Base-by-base conservation (phyloP, 2,329 filamentous ascomycete genomes). In the Fusarium stilboides region DNA sequence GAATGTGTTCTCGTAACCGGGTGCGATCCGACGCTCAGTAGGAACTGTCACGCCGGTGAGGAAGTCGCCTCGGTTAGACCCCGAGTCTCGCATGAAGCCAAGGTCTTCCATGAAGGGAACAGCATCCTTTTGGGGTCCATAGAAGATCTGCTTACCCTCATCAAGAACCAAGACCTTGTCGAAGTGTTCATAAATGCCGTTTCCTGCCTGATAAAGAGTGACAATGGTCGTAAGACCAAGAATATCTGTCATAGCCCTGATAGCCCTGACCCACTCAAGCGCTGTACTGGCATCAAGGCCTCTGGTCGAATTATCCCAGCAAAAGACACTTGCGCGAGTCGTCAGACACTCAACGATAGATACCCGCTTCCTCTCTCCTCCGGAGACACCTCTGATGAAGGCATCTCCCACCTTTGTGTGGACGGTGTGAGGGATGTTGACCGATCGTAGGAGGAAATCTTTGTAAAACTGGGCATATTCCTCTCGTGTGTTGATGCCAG, bases 141-240 rank as follows among this genome's bases (percentile, higher is more conserved):
- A 92, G 79, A 86, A 92, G 45, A 91, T 84, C 72, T 92, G 78
- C 66, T 88, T 87, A 39, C 90, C 90, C 61, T 88, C 85, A 52
- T 92, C 89, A 6, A 92, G 82, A n/a, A 92, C 85, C 1, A 92
- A 81, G 0, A 91, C 89, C 72, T 92, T 92, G 73, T 92, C 89
- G 72, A 92, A 92, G 0, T 89, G 82, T 31, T 91, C 81, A 74
- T 91, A 91, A 52, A 92, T 91, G 19, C 86, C 88, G 55, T 92
- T 90, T 9, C 89, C 88, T 4, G 90, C 90, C 73, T 92, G 90
- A 73, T 92, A 92, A 0, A 92, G 80, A 0, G 89, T 90, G 12
- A 91, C 87, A 39, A 91, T 87, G 0, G 88, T 85, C 0, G 88
- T 80, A 4, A 90, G 78, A 0, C 88, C 87, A 3, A 88, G 80